phyloP scores from a whole-genome alignment of 2,329 filamentous ascomycete species.

The Fonsecaea pedrosoi region DNA sequence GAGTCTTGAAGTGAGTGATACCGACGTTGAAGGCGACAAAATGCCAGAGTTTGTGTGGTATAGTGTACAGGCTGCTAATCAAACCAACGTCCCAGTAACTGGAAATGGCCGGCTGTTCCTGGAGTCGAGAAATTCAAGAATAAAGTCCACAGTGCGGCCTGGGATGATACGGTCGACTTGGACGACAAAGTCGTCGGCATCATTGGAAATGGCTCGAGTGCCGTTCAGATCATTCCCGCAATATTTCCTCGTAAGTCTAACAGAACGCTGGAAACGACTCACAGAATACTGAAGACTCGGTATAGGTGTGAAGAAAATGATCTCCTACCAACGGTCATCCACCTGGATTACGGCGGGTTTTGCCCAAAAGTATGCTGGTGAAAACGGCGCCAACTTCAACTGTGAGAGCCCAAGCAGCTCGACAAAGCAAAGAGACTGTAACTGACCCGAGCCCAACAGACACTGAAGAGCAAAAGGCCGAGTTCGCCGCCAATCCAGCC shows the following conservation, averaged over 20 bases:
- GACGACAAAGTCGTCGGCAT: conserved; percentile 59
- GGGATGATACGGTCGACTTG: conserved; percentile 60
- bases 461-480: conserved; percentile 35
- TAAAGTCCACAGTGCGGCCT: conserved; percentile 42
- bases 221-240: conserved; percentile 56
- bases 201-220: conserved; percentile 69
- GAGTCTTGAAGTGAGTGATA: conserved; percentile 52
- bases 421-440: conserved; percentile 50
- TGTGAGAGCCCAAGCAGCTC: conserved; percentile 46
- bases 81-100: conserved; percentile 50
- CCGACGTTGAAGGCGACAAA: not conserved
- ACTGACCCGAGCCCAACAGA: conserved; percentile 49
- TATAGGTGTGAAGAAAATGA: conserved; percentile 44
- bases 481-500: conserved; percentile 30
- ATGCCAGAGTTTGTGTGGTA: not conserved
- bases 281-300: not conserved
- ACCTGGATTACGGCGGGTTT: conserved; percentile 42
- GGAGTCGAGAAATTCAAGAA: conserved; percentile 41
- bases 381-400: conserved; percentile 41
- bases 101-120: conserved; percentile 46
- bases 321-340: conserved; percentile 38
- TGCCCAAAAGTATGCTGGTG: conserved; percentile 34
- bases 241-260: conserved; percentile 18
- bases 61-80: not conserved
- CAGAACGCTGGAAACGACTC: not conserved